Base-by-base conservation (phyloP, 2,329 filamentous ascomycete species). In the Phoma sp. region DNA sequence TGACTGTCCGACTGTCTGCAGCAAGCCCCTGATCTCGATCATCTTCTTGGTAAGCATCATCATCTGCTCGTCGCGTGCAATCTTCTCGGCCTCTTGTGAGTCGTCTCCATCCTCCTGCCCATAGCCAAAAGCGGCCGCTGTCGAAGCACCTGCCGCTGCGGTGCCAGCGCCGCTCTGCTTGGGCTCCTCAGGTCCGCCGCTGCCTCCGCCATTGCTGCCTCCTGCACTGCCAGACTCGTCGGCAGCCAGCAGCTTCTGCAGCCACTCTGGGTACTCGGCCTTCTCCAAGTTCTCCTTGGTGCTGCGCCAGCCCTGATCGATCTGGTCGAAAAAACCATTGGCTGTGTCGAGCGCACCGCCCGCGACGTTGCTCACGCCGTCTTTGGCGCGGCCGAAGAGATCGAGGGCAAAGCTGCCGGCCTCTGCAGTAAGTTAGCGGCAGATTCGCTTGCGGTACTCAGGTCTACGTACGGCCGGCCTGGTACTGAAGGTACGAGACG, bases 31-130 rank as follows among this genome's bases (percentile, higher is more conserved):
- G 52, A 99, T 98, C 79, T 99, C 95, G 69, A 99, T 99, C 95
- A 99, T 99, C 79, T 98, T 98, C 79, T 95, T 93, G 2, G 96
- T 99, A 69, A 99, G 80, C 64, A 97, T 83, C 95, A 99, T 99
- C 93, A 99, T 99, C 76, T 99, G 95, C 72, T 99, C 95, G 68
- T 99, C 95, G 67, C 87, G 86, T 14, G 91, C 90, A 43, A 83
- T 82, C 68, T 89, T 86, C 51, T 88, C 85, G 18, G 78, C 80
- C 7, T 81, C 79, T 50, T 86, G 81, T 59, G 88, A 85, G 32
- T 93, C 82, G 52, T 88, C 82, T 48, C 88, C 82, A 22, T 91
- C 87, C 1, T 86, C 83, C 52, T 87, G 81, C 18, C 89, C 85
- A 66, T 93, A 89, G 33, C 89, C 91, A 71, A 96, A 91, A 0